Evolutionary conservation across 495 filamentous ascomycete species (phyloP), one percentile per base, ranked within the genome.

Genomic region (Aspergillus panamensis): DNA sequence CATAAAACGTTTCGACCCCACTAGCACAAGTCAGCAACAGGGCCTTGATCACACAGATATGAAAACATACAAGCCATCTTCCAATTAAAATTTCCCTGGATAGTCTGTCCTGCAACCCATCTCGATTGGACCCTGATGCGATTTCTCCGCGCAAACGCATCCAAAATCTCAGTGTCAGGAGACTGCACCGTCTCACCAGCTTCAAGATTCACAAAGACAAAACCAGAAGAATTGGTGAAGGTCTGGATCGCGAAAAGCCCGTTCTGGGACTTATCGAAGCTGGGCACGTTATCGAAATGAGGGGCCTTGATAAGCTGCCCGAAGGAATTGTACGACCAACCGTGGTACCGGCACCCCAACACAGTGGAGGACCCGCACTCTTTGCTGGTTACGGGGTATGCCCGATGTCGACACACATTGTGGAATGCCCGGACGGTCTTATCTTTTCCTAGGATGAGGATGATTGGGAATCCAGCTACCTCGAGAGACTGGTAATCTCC

Each of bases 241-340:
- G 63, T 57, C 47, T 75, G 68, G 39, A 83, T 65, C 58, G 74
- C 71, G 64, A 80, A 82, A 8, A 83, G 65, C 6, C 75, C 67
- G 44, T 85, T 84, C 57, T 77, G 60, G 6, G 63, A 64, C 59
- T 77, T 84, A 44, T 84, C 77, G 62, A 87, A 86, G 16, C 77
- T 81, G 14, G 70, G 64, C 3, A 85, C 61, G 12, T 73, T 71
- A 17, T 85, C 76, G 51, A 83, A 87, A 31, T 80, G 73, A 1
- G 84, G 82, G 2, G 84, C 83, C 65, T 84, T 84, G 45, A 82
- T 76, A 39, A 86, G 66, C 33, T 78, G 73, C 16, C 84, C 83
- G 42, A 66, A 73, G 6, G 77, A 74, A 53, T 81, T 77, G 58
- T 85, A 86, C 37, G 77, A 80, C 83, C 84, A 87, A 21, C 84